Evolutionary conservation across 2,329 filamentous ascomycete genomes (phyloP).

Genomic region (Aspergillus persii): DNA sequence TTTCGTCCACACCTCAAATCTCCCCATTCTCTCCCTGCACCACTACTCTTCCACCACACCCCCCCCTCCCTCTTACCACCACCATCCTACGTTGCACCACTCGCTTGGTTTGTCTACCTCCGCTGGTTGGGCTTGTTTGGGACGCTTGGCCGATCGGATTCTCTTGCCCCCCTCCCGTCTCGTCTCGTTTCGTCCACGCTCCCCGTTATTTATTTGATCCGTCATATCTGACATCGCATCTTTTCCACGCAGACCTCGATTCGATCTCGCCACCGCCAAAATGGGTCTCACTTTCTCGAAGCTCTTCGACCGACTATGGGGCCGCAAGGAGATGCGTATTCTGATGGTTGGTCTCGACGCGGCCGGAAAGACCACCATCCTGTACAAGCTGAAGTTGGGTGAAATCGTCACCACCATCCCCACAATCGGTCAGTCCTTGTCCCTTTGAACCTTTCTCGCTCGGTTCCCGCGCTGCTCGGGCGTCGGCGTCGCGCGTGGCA

Average conservation of each 20-base stretch:
- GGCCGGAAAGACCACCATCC: constrained; percentile 99
- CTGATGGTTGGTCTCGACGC: constrained; percentile 99
- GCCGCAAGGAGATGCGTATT: constrained; percentile 99
- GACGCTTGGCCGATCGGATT: background rate
- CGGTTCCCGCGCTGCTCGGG: background rate
- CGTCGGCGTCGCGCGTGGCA: background rate
- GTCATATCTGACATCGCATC: constrained; percentile 21
- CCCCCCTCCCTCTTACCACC: background rate
- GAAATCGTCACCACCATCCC: constrained; percentile 98
- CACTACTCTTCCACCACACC: background rate
- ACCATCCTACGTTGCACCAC: background rate
- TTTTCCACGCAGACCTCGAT: constrained; percentile 16
- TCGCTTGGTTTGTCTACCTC: background rate
- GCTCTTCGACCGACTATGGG: constrained; percentile 93
- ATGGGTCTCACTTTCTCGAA: constrained; percentile 99
- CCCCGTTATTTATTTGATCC: constrained; percentile 6
- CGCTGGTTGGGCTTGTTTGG: background rate
- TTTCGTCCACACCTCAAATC: constrained; percentile 2
- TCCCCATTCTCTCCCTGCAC: constrained; percentile 4
- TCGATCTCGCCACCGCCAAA: constrained; percentile 48
- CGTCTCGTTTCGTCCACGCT: background rate
- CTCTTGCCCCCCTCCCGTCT: background rate
- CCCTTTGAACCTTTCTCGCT: constrained; percentile 2
- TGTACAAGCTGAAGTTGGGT: constrained; percentile 99
- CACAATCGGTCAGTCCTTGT: constrained; percentile 74